Evolutionary conservation across 108 stramenopile genomes (phyloP), one percentile per base, ranked within the genome.

Genomic region (Poteriospumella lacustris): DNA sequence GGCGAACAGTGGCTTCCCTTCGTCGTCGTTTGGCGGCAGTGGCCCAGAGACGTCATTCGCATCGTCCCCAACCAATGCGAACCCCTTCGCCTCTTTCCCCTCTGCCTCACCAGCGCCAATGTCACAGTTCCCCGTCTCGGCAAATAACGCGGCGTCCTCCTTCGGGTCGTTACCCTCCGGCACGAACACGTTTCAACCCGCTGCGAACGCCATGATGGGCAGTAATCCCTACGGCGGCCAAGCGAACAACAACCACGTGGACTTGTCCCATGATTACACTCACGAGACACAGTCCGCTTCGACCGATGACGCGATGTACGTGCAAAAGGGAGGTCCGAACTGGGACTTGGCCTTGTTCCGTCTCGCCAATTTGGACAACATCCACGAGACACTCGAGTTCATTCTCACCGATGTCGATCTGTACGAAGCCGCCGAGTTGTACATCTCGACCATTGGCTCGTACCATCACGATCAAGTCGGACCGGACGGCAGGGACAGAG

Each of bases 291-390:
- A 52, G 19, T 52, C 47, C 9, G 15, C 9, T 15, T 52, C 47
- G 19, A 19, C 9, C 9, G 19, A 52, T 52, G 19, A 52, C 19
- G 19, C 9, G 9, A 9, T 19, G 9, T 9, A 33, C 36, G 24
- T 34, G 9, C 60, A 33, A 33, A 64, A 24, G 36, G 3, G 12
- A 31, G 60, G 60, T 12, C 24, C 24, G 3, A 64, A 64, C 36
- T 64, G 60, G 60, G 60, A 64, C 9, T 64, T 64, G 36, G 28
- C 33, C 36, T 64, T 64, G 5, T 31, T 31, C 31, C 60, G 60
- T 64, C 9, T 64, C 3, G 31, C 15, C 5, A 33, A 31, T 31
- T 64, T 64, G 36, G 15, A 64, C 36, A 34, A 64, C 36, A 9
- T 33, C 5, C 28, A 31, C 36, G 3, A 64, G 24, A 64, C 60